Evolutionary conservation across 805 yeast genomes (phyloP), one percentile per base, ranked within the genome.

Genomic region (Candida peoriensis): DNA sequence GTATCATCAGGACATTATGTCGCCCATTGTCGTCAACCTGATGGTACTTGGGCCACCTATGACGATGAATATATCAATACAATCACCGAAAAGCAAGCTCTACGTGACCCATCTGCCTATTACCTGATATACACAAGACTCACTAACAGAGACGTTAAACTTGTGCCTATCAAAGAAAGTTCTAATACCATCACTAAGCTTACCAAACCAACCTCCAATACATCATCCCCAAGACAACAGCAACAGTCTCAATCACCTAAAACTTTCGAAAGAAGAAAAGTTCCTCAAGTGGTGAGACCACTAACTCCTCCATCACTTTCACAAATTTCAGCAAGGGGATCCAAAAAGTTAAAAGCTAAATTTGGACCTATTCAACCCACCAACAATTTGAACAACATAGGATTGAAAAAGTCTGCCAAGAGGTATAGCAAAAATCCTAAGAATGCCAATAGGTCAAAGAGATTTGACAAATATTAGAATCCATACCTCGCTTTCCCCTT

Each of bases 1-100:
- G 79, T 89, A 11, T 78, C 88, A 29, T 79, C 93, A 4, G 98
- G 98, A 4, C 98, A 93, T 59, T 93, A 93, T 53, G 75, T 88
- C 39, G 84, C 95, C 1, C 87, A 85, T 54, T 85, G 96, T 54
- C 74, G 82, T 43, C 96, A 89, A 59, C 95, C 97, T 1, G 93
- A 85, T 59, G 90, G 88, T 2, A 62, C 81, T 2, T 93, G 97
- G 98, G 80, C 87, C 20, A 80, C 87, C 8, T 93, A 90, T 58
- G 97, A 93, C 55, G 98, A 93, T 56, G 98, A 93, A 51, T 77
- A 81, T 51, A 78, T 86, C 46, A 82, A 85, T 51, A 69, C 68
- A 39, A 78, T 85, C 35, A 69, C 80, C 23, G 93, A 85, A 50
- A 68, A 74, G 37, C 77, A 74, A 29, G 96, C 86, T 4, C 65